Percentiles rank a stretch among this genome's conserved stretches.
These are phyloP conservation scores for Otatea glauca DNA, from an alignment of 176 grass and related monocot genomes.

Conservation along the genomic window DNA sequence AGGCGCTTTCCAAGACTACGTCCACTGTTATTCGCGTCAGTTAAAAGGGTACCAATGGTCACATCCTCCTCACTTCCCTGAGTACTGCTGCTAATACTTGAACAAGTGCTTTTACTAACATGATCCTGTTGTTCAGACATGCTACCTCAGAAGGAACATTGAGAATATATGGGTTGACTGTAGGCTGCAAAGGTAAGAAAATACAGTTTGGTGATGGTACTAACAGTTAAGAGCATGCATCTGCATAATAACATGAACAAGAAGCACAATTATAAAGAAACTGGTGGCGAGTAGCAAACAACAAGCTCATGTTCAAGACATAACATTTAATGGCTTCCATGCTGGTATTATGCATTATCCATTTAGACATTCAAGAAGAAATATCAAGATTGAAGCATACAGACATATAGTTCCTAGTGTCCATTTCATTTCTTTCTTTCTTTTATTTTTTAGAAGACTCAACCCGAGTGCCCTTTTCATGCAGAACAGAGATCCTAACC, in stretches of 20 bases:
- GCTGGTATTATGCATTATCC: not conserved
- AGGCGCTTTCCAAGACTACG: conserved; percentile 84
- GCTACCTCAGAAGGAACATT: conserved; percentile 60
- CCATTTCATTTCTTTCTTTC: not conserved
- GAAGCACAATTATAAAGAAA: not conserved
- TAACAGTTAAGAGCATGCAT: not conserved
- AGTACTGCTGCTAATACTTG: conserved; percentile 81
- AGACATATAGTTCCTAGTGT: not conserved
- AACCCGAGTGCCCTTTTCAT: not conserved
- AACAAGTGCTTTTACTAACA: conserved; percentile 86
- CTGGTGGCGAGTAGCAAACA: not conserved
- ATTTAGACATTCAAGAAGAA: not conserved
- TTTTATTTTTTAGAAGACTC: no score
- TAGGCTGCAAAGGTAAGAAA: conserved; percentile 32
- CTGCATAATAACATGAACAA: not conserved
- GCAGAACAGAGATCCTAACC: not conserved
- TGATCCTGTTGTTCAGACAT: conserved; percentile 80
- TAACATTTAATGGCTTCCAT: conserved; percentile 3
- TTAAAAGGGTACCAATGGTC: conserved; percentile 77
- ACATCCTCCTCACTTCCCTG: conserved; percentile 79
- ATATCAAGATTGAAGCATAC: not conserved
- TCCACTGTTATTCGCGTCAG: conserved; percentile 65
- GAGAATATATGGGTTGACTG: conserved; percentile 16
- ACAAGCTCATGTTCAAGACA: not conserved
- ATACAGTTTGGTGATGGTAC: not conserved